Evolutionary conservation across 306 rosid species (phyloP), one percentile per base, ranked within the genome.

Genomic region (Quercus mongolica): DNA sequence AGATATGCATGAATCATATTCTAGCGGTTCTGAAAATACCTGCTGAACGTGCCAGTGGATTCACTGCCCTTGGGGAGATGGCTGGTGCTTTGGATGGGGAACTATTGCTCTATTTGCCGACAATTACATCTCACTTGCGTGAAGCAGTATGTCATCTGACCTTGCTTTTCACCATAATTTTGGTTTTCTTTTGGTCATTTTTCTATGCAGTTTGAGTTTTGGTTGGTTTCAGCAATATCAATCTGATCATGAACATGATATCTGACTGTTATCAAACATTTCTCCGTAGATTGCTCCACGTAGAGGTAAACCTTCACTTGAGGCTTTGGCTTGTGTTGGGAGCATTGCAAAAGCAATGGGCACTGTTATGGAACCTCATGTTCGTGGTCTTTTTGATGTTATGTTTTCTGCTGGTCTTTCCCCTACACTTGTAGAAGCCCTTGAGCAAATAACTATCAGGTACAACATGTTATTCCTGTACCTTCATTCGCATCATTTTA

Each of bases 1-100:
- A 95, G 99, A 95, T 92, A 88, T 95, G 99, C 90, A 95, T 95
- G 99, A 81, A 93, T 87, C 99, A 95, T 82, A 95, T 95, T 79
- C 93, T 95, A 75, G 89, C 98, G 4, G 99, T 95, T 83, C 82
- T 95, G 82, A 90, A 91, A 88, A 83, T 89, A 74, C 97, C 99
- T 52, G 97, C 93, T 68, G 99, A 95, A 75, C 98, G 99, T 64
- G 97, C 93, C 80, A 93, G 97, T 89, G 99, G 98, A 73, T 95
- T 95, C 88, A 85, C 89, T 86, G 99, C 99, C 76, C 99, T 95
- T 1, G 99, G 99, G 78, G 99, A 95, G 92, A 95, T 95, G 98
- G 99, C 99, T 74, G 97, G 92, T 79, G 99, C 99, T 23, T 84
- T 95, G 89, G 98, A 92, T 81, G 97, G 98, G 85, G 99, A 93